These are phyloP conservation scores for Penicillium flavigenum DNA, from an alignment of 495 filamentous ascomycete species.

Conservation along the genomic window DNA sequence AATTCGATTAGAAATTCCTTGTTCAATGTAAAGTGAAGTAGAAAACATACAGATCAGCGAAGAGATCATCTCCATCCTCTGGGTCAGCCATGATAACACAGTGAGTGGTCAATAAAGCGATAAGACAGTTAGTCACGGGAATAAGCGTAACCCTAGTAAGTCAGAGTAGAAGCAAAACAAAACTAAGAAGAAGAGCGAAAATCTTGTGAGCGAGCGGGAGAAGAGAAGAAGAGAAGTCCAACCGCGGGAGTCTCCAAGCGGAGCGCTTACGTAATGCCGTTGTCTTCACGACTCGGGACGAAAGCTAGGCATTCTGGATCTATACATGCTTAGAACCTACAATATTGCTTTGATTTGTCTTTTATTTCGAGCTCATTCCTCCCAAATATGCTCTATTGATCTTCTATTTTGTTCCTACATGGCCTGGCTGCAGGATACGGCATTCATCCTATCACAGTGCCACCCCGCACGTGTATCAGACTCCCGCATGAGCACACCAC, in stretches of 20 bases:
- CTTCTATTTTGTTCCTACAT: conserved; percentile 11
- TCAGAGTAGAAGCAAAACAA: not conserved
- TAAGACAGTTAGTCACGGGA: not conserved
- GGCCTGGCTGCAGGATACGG: conserved; percentile 23
- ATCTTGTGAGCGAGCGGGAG: conserved; percentile 6
- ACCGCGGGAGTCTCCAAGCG: conserved; percentile 18
- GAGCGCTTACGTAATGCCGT: conserved; percentile 21
- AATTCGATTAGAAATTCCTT: conserved; percentile 12
- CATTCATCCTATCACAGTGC: conserved; percentile 14
- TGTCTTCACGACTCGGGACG: not conserved
- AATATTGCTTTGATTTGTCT: not conserved
- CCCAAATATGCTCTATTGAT: conserved; percentile 9
- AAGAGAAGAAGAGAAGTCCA: conserved; percentile 13
- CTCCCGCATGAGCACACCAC: conserved; percentile 26
- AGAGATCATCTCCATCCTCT: conserved; percentile 96
- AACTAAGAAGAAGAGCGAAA: not conserved
- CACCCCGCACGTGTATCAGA: conserved; percentile 29
- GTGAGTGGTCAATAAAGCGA: not conserved
- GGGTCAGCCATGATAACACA: conserved; percentile 68
- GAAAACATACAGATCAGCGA: conserved; percentile 84
- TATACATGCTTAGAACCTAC: not conserved
- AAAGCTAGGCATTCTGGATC: not conserved
- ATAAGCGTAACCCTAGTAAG: not conserved
- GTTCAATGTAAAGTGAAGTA: not conserved
- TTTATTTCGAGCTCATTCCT: not conserved